Conservation (phyloP, 2,329 filamentous ascomycete genomes). For the Harringtonia aguacate region DNA sequence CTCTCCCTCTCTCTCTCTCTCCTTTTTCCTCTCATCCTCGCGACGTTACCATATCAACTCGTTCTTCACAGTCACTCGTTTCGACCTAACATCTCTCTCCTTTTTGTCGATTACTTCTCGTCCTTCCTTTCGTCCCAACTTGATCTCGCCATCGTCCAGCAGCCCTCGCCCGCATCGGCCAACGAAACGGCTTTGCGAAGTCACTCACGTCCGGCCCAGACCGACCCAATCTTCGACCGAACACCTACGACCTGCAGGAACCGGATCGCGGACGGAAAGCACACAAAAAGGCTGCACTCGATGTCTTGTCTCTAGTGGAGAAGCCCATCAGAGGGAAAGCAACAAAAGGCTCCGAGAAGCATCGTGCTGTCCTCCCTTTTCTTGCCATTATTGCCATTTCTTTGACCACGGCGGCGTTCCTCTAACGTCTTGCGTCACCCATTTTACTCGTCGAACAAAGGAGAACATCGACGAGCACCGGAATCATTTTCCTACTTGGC, state of each 20-base stretch:
- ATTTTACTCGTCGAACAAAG: too few species aligned
- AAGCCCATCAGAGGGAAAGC: neutral
- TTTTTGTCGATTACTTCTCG: neutral
- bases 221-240: too few species aligned
- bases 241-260: too few species aligned
- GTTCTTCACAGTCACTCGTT: conserved; percentile 2
- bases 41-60: neutral
- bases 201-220: too few species aligned
- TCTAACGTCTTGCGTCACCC: too few species aligned
- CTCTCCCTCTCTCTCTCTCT: conserved; percentile 2
- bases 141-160: neutral
- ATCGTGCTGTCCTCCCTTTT: too few species aligned
- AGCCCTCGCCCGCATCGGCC: neutral
- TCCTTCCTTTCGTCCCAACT: neutral
- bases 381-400: too few species aligned
- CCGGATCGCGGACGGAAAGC: neutral
- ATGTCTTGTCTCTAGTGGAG: conserved; percentile 5
- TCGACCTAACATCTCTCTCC: neutral
- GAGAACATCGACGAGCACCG: neutral
- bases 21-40: neutral
- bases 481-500: neutral
- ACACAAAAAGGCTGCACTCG: neutral
- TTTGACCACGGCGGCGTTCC: too few species aligned
- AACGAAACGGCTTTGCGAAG: too few species aligned
- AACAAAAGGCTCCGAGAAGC: too few species aligned